Percentiles rank a stretch among this genome's conserved stretches.
phyloP scores from a whole-genome alignment of 176 grass and related monocot species.

The Eremochloa ophiuroides region DNA sequence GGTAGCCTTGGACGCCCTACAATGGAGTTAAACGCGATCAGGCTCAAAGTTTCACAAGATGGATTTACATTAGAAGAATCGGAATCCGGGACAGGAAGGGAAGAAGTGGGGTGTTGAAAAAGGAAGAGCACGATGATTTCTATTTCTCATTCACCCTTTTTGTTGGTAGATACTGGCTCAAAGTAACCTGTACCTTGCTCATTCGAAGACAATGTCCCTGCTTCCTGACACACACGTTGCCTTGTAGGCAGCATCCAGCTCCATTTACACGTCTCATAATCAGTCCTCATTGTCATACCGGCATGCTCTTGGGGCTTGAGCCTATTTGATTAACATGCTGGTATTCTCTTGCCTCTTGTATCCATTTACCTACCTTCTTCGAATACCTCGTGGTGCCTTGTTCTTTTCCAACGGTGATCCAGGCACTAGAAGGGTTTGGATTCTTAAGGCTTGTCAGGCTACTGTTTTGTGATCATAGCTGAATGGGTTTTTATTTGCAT shows the following conservation, averaged over 20 bases:
- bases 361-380: background rate
- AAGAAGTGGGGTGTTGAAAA: background rate
- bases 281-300: background rate
- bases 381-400: background rate
- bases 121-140: background rate
- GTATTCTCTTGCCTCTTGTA: background rate
- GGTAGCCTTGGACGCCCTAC: background rate
- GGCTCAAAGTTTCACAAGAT: background rate
- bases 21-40: background rate
- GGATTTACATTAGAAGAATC: background rate
- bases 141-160: background rate
- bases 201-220: background rate
- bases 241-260: background rate
- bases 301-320: background rate
- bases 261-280: background rate
- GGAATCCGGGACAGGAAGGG: background rate
- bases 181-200: background rate
- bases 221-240: background rate
- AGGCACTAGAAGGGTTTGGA: background rate
- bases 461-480: constrained; percentile 7
- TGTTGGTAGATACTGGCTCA: background rate
- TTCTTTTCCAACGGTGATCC: background rate
- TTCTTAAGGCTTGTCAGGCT: background rate
- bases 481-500: background rate
- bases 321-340: background rate